phyloP scores from a whole-genome alignment of 2,329 filamentous ascomycete species.

The Paecilomyces fulvus region DNA sequence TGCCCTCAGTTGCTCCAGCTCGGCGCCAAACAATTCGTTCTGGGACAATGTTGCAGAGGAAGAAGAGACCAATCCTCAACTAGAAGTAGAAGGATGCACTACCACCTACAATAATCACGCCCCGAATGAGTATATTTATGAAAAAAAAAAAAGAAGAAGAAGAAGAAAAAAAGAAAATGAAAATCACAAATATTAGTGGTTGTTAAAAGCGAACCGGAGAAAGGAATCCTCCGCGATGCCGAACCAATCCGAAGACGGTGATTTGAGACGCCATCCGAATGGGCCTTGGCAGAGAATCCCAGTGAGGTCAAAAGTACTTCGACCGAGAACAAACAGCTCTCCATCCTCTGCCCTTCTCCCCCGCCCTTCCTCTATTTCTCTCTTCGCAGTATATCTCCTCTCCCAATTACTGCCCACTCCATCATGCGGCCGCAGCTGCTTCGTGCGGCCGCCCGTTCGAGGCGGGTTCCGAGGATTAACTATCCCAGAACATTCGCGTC shows the following conservation, averaged over 20 bases:
- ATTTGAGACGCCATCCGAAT: conserved; percentile 28
- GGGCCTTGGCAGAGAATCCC: conserved; percentile 1
- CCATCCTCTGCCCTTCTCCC: conserved; percentile 16
- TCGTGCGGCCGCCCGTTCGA: conserved; percentile 52
- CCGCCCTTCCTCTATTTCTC: conserved; percentile 10
- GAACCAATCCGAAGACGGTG: conserved; percentile 29
- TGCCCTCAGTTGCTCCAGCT: conserved; percentile 57
- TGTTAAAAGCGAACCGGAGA: conserved; percentile 15
- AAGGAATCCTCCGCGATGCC: conserved; percentile 20
- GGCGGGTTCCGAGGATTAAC: conserved; percentile 44
- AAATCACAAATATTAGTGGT: conserved; percentile 12
- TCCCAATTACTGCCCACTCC: conserved; percentile 13
- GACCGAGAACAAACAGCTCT: conserved; percentile 11
- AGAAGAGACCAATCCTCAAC: conserved; percentile 35
- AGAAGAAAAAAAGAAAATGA: conserved; percentile 10
- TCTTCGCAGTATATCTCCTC: conserved; percentile 7
- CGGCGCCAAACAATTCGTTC: conserved; percentile 49
- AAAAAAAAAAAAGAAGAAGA: conserved; percentile 25
- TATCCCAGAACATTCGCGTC: conserved; percentile 74
- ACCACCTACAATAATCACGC: conserved; percentile 59
- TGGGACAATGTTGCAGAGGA: conserved; percentile 57
- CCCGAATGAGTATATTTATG: conserved; percentile 49
- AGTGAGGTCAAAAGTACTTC: conserved; percentile 10
- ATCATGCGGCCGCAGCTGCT: conserved; percentile 59
- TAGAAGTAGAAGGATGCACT: conserved; percentile 22